Base-by-base conservation (phyloP, 345 rosid species). In the Lenwebbia sp. region DNA sequence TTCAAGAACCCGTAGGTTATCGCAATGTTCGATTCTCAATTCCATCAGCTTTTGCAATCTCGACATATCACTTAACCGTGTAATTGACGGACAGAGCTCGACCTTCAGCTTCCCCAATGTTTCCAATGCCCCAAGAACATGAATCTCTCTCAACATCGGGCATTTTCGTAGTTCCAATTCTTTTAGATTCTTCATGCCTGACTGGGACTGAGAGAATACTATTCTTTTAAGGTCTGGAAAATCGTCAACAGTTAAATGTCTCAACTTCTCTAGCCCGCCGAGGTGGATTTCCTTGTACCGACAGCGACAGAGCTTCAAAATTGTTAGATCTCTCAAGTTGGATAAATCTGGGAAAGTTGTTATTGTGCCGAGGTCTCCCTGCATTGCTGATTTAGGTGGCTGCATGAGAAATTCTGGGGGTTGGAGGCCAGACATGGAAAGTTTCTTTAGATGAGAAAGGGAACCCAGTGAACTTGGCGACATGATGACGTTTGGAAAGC, bases 11-110 rank as follows among this genome's bases (percentile, higher is more conserved):
- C 3, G 19, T n/a, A 58, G 70, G 8, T 0, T 0, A 2, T 2
- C 0, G 37, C 70, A 58, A n/a, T 0, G 0, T n/a, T 0, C 0
- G 70, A 58, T 58, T n/a, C 6, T 13, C 33, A 58, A 13, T 58
- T 58, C 70, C 70, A 0, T 14, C 33, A 58, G 13, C 37, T n/a
- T 58, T 0, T n/a, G 70, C 70, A 58, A 13, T 6, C 14, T 6
- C 3, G 19, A n/a, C 33, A 58, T 33, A n/a, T 13, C 70, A 60
- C 37, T 14, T 13, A 60, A 60, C 37, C 0, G 1, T 1, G 3
- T 13, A n/a, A 60, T n/a, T n/a, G 70, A 60, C 19, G 0, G 0
- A 60, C 37, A 60, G 3, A 5, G 3, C 4, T 6, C 0, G 70
- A 60, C 37, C 70, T 5, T n/a, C 19, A 60, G 17, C 37, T 0